A percentile compares a stretch with the other conserved stretches of the same genome.
Conservation (phyloP, 192 early-diverging fungal species). For the Phlyctochytrium arcticum region DNA sequence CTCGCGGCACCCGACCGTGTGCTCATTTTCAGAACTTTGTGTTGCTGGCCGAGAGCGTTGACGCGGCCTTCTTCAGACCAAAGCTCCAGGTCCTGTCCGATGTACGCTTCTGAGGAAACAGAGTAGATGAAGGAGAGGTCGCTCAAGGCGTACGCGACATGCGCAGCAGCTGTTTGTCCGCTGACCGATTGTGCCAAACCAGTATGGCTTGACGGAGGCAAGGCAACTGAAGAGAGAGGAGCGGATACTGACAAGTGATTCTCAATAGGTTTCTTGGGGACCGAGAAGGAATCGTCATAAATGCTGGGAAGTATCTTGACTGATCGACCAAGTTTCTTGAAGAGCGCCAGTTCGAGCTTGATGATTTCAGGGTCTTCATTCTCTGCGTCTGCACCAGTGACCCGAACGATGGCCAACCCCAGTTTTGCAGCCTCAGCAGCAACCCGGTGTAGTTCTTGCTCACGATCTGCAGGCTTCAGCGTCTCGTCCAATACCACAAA, state of each 20-base stretch:
- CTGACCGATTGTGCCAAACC: slow-evolving; percentile 2
- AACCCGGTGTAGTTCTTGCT: slow-evolving; percentile 35
- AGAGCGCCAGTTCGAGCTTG: slow-evolving; percentile 69
- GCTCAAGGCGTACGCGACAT: slow-evolving; percentile 75
- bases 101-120: slow-evolving; percentile 50
- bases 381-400: slow-evolving; percentile 66
- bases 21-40: slow-evolving; percentile 70
- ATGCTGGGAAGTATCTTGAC: too few species aligned
- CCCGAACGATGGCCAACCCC: too few species aligned
- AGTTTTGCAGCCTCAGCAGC: slow-evolving; percentile 69
- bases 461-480: background rate
- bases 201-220: too few species aligned
- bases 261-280: too few species aligned
- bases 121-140: slow-evolving; percentile 84
- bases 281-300: too few species aligned
- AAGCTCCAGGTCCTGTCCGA: slow-evolving; percentile 58
- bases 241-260: too few species aligned
- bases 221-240: too few species aligned
- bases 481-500: slow-evolving; percentile 3
- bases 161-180: slow-evolving; percentile 50
- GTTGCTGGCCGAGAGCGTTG: slow-evolving; percentile 67
- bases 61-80: slow-evolving; percentile 63
- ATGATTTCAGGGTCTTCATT: slow-evolving; percentile 69
- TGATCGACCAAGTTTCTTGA: too few species aligned
- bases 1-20: slow-evolving; percentile 76